Evolutionary conservation across 2,329 filamentous ascomycete genomes (phyloP).

Genomic region (Alternaria sp.): DNA sequence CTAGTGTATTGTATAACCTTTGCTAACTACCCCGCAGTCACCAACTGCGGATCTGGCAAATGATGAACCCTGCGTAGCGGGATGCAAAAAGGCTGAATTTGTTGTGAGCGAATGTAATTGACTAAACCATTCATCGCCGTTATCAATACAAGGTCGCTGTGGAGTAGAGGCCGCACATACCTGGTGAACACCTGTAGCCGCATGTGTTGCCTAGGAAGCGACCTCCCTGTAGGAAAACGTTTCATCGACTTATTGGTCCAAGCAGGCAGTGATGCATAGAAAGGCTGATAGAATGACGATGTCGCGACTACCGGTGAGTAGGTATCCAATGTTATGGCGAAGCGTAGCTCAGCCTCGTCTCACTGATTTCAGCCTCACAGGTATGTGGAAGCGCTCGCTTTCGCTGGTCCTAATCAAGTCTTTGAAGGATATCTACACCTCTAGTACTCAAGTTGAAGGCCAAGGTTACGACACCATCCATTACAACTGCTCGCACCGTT

Average conservation of each 20-base stretch:
- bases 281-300: slow-evolving; percentile 10
- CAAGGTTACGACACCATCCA: background rate
- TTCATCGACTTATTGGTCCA: slow-evolving; percentile 18
- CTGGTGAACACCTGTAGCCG: slow-evolving; percentile 18
- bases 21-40: slow-evolving; percentile 20
- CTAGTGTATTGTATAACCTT: slow-evolving; percentile 8
- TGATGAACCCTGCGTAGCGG: slow-evolving; percentile 13
- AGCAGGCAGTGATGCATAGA: slow-evolving; percentile 7
- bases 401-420: background rate
- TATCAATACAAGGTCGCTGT: slow-evolving; percentile 7
- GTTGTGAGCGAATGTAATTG: slow-evolving; percentile 4
- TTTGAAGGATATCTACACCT: background rate
- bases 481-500: slow-evolving; percentile 2
- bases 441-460: background rate
- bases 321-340: slow-evolving; percentile 17
- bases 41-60: slow-evolving; percentile 7
- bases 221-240: slow-evolving; percentile 12
- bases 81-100: slow-evolving; percentile 18
- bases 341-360: slow-evolving; percentile 26
- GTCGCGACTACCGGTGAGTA: slow-evolving; percentile 28
- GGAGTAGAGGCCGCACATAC: slow-evolving; percentile 14
- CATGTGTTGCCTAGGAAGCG: slow-evolving; percentile 24
- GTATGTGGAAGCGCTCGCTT: slow-evolving; percentile 17
- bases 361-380: slow-evolving; percentile 23
- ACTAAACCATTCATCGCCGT: slow-evolving; percentile 2